Base-by-base conservation (phyloP, 768 basidiomycete species). In the Rhodotorula taiwanensis region DNA sequence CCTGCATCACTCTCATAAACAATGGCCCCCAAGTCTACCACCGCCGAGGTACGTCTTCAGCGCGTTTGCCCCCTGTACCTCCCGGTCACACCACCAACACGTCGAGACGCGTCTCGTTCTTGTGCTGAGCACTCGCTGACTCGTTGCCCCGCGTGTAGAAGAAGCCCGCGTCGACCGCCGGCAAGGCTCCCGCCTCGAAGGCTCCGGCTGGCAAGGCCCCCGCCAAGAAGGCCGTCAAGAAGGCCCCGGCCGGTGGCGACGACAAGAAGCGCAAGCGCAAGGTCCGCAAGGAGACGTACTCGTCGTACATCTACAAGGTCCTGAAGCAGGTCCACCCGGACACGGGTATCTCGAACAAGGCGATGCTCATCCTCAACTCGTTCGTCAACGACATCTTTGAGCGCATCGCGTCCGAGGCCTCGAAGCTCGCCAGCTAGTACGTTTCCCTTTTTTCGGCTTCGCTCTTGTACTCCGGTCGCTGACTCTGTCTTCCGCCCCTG, bases 301-400 rank as follows among this genome's bases (percentile, higher is more conserved):
- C 72, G 25, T 67, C 71, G 30, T 73, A 73, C 71, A 73, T 73
- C 71, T 73, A 73, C 71, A 72, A 72, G 62, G 72, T 73, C 57
- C 60, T 73, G 42, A 73, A 73, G 70, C 72, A 97, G 80, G 93
- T 97, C 63, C 94, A 97, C 81, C 91, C 93, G 55, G 94, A 97
- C 75, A 98, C 90, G 54, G 94, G 93, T 86, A 97, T 97, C 80
- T 93, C 92, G 58, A 97, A 95, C 85, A 89, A 72, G 72, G 72
- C 70, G 8, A 73, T 73, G 72, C 62, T 70, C 57, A 71, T 73
- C 52, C 64, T 73, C 55, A 73, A 73, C 66, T 58, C 33, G 43
- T 73, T 73, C 70, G 72, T 73, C 52, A 72, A 72, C 62, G 72
- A 73, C 53, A 72, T 78, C 70, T 78, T 79, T 60, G 78, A 79